Evolutionary conservation across 192 early-diverging fungal genomes (phyloP), one percentile per base, ranked within the genome.

Genomic region (Chytriomyces confervae): DNA sequence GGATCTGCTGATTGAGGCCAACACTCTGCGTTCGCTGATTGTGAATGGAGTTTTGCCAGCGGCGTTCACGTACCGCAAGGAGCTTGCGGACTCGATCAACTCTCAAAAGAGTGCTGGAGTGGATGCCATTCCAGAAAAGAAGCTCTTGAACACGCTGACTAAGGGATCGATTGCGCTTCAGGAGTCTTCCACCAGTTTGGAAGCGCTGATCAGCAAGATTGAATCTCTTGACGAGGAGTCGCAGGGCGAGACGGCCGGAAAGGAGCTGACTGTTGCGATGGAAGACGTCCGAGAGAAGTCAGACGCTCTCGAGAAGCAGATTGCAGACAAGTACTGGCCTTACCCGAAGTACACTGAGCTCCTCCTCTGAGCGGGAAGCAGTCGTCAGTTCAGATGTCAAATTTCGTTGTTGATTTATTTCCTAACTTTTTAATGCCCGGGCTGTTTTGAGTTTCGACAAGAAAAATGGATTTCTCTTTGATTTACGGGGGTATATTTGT

Each of bases 341-440:
- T 91, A 94, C 83, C 97, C 97, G 83, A 97, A 97, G 87, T 99
- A 99, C 89, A 91, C 92, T 45, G 96, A 99, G 89, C 89, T 99
- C 18, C 36, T 76, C 18, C 61, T 76, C 29, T 76, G 47, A 76
- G 10, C 36, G 11, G 11, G 13, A 65, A 65, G 16, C 57, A 0
- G 20, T 18, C 16, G 16, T 60, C 20, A 1, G 20, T 60, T 60
- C 29, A 36, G 29, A 36, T 36, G 29, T 36, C 29, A 36, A 36
- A 36, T 36, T 36, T 36, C 29, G 43, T 69, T 18, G 10, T 48
- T 69, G 27, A 45, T 69, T 27, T 60, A 18, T 60, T 13, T 60
- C 53, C 13, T 60, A 60, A 20, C 53, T 60, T 60, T 20, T 64
- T 64, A 23, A 23, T 64, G 16, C 27, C n/a, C 0, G 16, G 16